Evolutionary conservation across 1,284 basidiomycete species (phyloP).

Genomic region (Erythrobasidium hasegawianum): DNA sequence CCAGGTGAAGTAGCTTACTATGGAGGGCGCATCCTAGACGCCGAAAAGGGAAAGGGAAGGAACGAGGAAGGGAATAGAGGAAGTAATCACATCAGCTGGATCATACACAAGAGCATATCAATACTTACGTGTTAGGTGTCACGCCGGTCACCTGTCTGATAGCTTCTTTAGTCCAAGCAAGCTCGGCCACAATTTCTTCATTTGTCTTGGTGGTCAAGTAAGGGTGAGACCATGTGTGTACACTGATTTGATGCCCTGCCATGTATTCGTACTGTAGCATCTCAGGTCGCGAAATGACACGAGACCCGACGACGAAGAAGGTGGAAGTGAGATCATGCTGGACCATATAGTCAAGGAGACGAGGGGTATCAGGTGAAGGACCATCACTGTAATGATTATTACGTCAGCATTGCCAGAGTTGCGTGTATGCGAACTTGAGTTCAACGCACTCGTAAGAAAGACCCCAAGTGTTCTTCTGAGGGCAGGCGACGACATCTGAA

Average conservation of each 20-base stretch:
- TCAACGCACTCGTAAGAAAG: slow-evolving; percentile 48
- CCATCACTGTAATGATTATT: slow-evolving; percentile 70
- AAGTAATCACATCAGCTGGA: too few species aligned
- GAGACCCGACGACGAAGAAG: slow-evolving; percentile 90
- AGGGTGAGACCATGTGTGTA: slow-evolving; percentile 50
- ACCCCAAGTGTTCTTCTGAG: slow-evolving; percentile 49
- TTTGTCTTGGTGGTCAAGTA: slow-evolving; percentile 74
- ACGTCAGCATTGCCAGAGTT: slow-evolving; percentile 2
- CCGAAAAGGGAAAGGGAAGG: slow-evolving; percentile 64
- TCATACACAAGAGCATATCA: too few species aligned
- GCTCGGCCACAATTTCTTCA: slow-evolving; percentile 83
- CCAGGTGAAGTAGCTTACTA: slow-evolving; percentile 11
- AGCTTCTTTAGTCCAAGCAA: slow-evolving; percentile 84
- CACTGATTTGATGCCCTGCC: slow-evolving; percentile 40
- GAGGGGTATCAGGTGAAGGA: slow-evolving; percentile 75
- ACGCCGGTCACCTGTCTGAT: slow-evolving; percentile 60
- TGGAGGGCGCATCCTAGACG: slow-evolving; percentile 66
- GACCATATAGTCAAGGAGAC: slow-evolving; percentile 65
- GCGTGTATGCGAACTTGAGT: too few species aligned
- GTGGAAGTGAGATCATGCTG: slow-evolving; percentile 68
- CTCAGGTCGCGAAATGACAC: slow-evolving; percentile 72
- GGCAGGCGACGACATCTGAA: slow-evolving; percentile 50
- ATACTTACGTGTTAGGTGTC: slow-evolving; percentile 42
- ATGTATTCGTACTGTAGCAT: slow-evolving; percentile 63
- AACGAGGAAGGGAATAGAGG: too few species aligned